Conservation (phyloP, 2,329 filamentous ascomycete genomes). For the Chalara sp. region DNA sequence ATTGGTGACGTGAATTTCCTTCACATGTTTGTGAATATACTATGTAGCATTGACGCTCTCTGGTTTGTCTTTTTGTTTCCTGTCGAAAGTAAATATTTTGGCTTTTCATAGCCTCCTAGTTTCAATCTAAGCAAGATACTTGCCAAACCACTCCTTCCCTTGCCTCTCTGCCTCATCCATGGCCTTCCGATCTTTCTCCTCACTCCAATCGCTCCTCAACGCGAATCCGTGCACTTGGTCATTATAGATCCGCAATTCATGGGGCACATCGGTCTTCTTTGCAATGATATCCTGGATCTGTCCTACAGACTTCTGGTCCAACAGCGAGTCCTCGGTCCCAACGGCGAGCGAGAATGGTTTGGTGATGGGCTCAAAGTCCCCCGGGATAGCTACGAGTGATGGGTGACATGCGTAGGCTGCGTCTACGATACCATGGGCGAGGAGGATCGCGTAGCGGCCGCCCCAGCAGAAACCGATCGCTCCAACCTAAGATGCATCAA, state of each 20-base stretch:
- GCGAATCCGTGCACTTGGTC: slow-evolving; percentile 39
- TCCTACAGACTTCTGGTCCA: slow-evolving; percentile 31
- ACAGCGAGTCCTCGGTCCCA: slow-evolving; percentile 34
- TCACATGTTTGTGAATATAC: no score
- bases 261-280: slow-evolving; percentile 30
- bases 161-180: slow-evolving; percentile 38
- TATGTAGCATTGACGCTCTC: no score
- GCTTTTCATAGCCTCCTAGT: no score
- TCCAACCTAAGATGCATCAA: slow-evolving; percentile 28
- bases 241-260: slow-evolving; percentile 35
- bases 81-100: no score
- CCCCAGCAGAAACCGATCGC: slow-evolving; percentile 57
- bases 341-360: slow-evolving; percentile 35
- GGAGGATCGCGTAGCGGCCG: slow-evolving; percentile 43
- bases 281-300: slow-evolving; percentile 34
- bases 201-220: slow-evolving; percentile 34
- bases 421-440: slow-evolving; percentile 35
- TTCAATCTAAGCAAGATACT: slow-evolving; percentile 24
- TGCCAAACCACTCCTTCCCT: slow-evolving; percentile 33
- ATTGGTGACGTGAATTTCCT: no score
- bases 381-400: slow-evolving; percentile 32
- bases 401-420: slow-evolving; percentile 36
- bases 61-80: no score
- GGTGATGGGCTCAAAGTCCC: slow-evolving; percentile 32
- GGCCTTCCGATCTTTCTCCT: slow-evolving; percentile 38